phyloP scores from a whole-genome alignment of 2,329 filamentous ascomycete species.

The Pestalotiopsis sp. region DNA sequence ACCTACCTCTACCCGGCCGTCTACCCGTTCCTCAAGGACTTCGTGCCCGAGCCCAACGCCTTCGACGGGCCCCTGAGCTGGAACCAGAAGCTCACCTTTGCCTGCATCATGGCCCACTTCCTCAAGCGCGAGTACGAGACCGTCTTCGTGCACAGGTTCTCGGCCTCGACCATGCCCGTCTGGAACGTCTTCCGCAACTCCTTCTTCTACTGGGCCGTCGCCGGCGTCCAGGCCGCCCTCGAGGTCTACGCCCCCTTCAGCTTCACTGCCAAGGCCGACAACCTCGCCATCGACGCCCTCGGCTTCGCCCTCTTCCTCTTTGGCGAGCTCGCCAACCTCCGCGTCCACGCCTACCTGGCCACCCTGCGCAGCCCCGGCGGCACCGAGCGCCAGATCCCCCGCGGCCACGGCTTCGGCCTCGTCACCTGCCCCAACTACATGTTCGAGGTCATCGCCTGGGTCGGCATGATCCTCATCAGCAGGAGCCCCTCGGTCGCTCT shows the following conservation, averaged over 20 bases:
- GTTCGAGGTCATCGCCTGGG: constrained; percentile 87
- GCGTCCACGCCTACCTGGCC: constrained; percentile 77
- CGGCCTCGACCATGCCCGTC: constrained; percentile 88
- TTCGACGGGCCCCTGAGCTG: constrained; percentile 52
- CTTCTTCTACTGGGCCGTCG: constrained; percentile 87
- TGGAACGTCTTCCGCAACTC: constrained; percentile 94
- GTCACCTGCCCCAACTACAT: constrained; percentile 98
- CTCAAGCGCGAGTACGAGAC: constrained; percentile 95
- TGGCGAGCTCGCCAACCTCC: constrained; percentile 78
- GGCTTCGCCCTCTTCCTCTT: constrained; percentile 73
- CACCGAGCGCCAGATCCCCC: constrained; percentile 84
- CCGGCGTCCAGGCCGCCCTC: constrained; percentile 78
- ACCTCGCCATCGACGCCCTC: constrained; percentile 57
- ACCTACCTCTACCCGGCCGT: constrained; percentile 66
- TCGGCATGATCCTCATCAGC: constrained; percentile 77
- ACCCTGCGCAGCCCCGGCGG: constrained; percentile 75
- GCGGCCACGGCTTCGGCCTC: constrained; percentile 77
- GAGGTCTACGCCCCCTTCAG: constrained; percentile 81
- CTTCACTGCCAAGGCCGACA: constrained; percentile 56
- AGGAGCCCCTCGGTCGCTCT: constrained; percentile 76
- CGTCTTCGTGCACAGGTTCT: constrained; percentile 92
- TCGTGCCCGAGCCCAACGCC: constrained; percentile 38
- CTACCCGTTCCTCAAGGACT: constrained; percentile 42
- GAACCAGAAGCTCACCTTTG: constrained; percentile 73
- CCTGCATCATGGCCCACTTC: constrained; percentile 80